These are phyloP conservation scores for Sarocladium oryzae DNA, from an alignment of 2,329 filamentous ascomycete species.

Conservation along the genomic window DNA sequence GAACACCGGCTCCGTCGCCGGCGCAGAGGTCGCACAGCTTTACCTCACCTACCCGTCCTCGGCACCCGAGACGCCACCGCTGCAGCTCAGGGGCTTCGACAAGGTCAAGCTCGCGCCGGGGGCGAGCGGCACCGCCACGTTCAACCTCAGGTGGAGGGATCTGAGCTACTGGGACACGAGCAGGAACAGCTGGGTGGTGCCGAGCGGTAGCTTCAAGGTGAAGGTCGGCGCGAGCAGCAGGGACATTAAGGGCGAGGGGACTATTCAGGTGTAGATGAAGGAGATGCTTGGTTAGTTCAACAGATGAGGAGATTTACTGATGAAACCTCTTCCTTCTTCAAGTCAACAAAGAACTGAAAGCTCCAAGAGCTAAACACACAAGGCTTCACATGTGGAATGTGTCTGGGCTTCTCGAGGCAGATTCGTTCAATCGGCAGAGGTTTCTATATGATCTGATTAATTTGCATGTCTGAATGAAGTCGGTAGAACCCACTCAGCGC, in stretches of 20 bases:
- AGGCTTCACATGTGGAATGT: too few relatives aligned
- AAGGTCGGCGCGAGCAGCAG: constrained; percentile 25
- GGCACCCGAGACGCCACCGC: constrained; percentile 37
- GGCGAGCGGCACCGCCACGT: constrained; percentile 31
- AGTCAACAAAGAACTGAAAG: too few relatives aligned
- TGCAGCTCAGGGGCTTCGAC: constrained; percentile 44
- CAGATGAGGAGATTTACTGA: too few relatives aligned
- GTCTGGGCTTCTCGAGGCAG: too few relatives aligned
- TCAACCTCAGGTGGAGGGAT: constrained; percentile 40
- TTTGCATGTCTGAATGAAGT: too few relatives aligned
- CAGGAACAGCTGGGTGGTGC: constrained; percentile 35
- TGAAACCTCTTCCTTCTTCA: too few relatives aligned
- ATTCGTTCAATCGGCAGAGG: too few relatives aligned
- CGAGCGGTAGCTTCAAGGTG: constrained; percentile 23
- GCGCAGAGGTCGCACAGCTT: constrained; percentile 47
- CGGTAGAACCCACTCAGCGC: too few relatives aligned
- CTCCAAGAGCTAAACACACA: too few relatives aligned
- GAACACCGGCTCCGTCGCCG: constrained; percentile 44
- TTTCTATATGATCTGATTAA: too few relatives aligned
- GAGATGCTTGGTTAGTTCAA: too few relatives aligned
- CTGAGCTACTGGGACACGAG: constrained; percentile 41
- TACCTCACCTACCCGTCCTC: constrained; percentile 40
- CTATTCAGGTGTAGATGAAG: neutral
- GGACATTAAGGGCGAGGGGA: constrained; percentile 17
- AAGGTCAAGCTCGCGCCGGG: constrained; percentile 39